A percentile compares a stretch with the other conserved stretches of the same genome.
These are phyloP conservation scores for Dichotomocladium elegans DNA, from an alignment of 371 early-diverging fungal species.

Conservation along the genomic window DNA sequence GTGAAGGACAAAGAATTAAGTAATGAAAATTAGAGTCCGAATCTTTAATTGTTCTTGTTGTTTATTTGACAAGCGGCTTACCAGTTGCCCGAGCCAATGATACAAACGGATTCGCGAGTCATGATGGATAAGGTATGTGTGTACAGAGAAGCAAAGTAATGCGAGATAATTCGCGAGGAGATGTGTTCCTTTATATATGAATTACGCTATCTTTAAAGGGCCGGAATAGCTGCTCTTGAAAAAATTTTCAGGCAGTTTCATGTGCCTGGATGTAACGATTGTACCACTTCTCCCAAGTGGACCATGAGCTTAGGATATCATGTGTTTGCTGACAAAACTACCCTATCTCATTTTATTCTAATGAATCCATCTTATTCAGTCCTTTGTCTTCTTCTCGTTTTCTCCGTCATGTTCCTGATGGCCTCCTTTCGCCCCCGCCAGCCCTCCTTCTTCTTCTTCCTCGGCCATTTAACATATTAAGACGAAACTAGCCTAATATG, in stretches of 20 bases:
- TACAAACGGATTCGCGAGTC: slow-evolving; percentile 70
- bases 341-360: no score
- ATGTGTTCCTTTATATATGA: background rate
- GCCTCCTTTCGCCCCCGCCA: background rate
- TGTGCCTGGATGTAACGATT: background rate
- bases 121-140: slow-evolving; percentile 7
- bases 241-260: background rate
- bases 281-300: background rate
- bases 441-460: background rate
- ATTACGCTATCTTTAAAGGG: background rate
- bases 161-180: background rate
- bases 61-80: slow-evolving; percentile 22
- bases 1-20: background rate
- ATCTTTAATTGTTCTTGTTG: background rate
- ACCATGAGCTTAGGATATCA: background rate
- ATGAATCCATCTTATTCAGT: background rate
- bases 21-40: background rate
- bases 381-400: background rate
- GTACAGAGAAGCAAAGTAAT: background rate
- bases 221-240: background rate
- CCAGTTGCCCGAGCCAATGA: slow-evolving; percentile 95
- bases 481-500: background rate
- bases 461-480: background rate
- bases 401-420: background rate
- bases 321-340: background rate